Percentiles rank a stretch among this genome's conserved stretches.
phyloP scores from a whole-genome alignment of 2,329 filamentous ascomycete genomes.

The Colletotrichum paranaense region DNA sequence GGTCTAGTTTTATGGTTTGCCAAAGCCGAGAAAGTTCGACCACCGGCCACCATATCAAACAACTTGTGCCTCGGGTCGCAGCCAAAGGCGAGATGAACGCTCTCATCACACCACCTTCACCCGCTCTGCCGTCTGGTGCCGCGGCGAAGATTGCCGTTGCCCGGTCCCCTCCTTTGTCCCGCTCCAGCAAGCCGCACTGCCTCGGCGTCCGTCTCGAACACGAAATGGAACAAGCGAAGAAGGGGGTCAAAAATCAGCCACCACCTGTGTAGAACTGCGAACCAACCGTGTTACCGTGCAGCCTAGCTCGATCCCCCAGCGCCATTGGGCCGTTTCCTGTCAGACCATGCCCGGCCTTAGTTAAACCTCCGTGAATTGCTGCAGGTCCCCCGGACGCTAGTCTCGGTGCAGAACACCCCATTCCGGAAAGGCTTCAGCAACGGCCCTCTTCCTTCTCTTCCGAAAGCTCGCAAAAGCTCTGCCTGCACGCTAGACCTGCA shows the following conservation, averaged over 20 bases:
- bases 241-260: slow-evolving; percentile 1
- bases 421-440: slow-evolving; percentile 3
- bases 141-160: not conserved
- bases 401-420: slow-evolving; percentile 15
- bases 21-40: slow-evolving; percentile 9
- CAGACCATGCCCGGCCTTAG: slow-evolving; percentile 22
- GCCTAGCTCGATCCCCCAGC: not conserved
- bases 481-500: not conserved
- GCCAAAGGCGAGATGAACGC: slow-evolving; percentile 15
- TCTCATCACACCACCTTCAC: not conserved
- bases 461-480: not conserved
- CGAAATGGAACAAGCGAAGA: slow-evolving; percentile 15
- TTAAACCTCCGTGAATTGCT: slow-evolving; percentile 15
- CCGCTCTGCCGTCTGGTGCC: not conserved
- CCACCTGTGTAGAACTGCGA: not conserved
- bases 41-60: slow-evolving; percentile 6
- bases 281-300: not conserved
- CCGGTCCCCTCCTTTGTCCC: not conserved
- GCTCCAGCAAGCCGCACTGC: not conserved
- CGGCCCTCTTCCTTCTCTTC: not conserved
- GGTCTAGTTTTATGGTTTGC: slow-evolving; percentile 2
- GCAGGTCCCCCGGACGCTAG: slow-evolving; percentile 18
- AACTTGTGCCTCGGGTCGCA: not conserved
- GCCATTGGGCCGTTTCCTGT: slow-evolving; percentile 17
- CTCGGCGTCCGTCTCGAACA: slow-evolving; percentile 13